Conservation (phyloP, 495 filamentous ascomycete genomes). For the Penicillium steckii region DNA sequence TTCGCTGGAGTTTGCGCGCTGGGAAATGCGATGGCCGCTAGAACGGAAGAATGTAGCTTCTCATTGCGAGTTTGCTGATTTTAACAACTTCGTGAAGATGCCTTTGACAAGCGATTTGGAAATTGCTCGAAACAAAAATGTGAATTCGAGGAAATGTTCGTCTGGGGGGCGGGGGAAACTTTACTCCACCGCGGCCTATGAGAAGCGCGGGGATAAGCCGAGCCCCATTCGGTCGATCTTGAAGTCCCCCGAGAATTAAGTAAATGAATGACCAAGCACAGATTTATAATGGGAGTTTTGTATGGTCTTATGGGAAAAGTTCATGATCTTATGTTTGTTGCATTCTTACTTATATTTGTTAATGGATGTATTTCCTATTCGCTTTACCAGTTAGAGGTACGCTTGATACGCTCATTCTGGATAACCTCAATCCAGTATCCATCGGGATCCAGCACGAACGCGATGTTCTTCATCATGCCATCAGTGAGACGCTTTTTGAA, state of each 20-base stretch:
- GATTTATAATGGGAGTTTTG: too few relatives aligned
- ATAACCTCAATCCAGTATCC: conserved; percentile 90
- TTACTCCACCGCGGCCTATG: not conserved
- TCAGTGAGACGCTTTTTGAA: conserved; percentile 96
- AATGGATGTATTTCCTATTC: conserved; percentile 21
- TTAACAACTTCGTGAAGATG: not conserved
- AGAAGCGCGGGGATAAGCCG: not conserved
- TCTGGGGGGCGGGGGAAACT: not conserved
- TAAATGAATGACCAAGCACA: too few relatives aligned
- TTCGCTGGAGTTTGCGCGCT: not conserved
- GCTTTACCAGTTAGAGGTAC: conserved; percentile 35
- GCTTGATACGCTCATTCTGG: conserved; percentile 61
- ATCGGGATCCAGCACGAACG: conserved; percentile 91
- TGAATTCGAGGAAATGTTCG: not conserved
- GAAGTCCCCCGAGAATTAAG: too few relatives aligned
- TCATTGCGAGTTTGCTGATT: not conserved
- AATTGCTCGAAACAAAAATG: not conserved
- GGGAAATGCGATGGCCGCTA: not conserved
- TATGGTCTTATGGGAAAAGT: too few relatives aligned
- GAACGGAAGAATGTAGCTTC: not conserved
- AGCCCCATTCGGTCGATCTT: not conserved
- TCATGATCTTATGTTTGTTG: too few relatives aligned
- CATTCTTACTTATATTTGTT: not conserved
- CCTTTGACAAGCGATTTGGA: not conserved
- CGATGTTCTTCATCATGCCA: conserved; percentile 91